These are phyloP conservation scores for Simmondsia chinensis DNA, from an alignment of 148 eudicot species.

Conservation along the genomic window DNA sequence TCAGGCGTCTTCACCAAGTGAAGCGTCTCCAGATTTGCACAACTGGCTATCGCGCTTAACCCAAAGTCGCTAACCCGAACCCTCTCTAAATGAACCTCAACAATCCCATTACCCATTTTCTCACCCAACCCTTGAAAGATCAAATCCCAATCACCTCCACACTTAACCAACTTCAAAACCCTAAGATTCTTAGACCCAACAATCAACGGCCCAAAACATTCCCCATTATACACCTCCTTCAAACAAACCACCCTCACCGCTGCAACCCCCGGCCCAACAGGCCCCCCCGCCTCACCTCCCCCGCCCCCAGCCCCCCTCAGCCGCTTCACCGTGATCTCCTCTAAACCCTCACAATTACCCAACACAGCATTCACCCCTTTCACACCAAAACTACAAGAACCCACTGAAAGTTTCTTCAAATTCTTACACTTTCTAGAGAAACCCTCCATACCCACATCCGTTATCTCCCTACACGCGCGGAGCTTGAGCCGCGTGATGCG, in stretches of 20 bases:
- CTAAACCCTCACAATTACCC: conserved; percentile 28
- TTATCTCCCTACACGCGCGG: conserved; percentile 35
- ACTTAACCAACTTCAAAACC: conserved; percentile 41
- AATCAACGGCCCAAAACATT: conserved; percentile 51
- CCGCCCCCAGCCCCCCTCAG: conserved; percentile 22
- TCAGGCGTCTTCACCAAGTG: conserved; percentile 71
- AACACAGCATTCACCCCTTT: conserved; percentile 42
- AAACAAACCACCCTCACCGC: conserved; percentile 43
- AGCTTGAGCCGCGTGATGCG: conserved; percentile 45
- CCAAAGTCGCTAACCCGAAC: conserved; percentile 68
- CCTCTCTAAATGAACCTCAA: conserved; percentile 65
- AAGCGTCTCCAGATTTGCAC: conserved; percentile 43
- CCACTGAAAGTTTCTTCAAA: conserved; percentile 36
- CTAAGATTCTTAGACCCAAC: conserved; percentile 47
- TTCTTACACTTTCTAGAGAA: conserved; percentile 30
- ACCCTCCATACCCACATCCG: conserved; percentile 29
- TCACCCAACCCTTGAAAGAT: conserved; percentile 37
- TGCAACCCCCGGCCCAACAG: conserved; percentile 36
- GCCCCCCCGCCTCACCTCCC: conserved; percentile 18
- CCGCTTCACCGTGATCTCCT: conserved; percentile 42
- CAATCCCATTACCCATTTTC: conserved; percentile 22
- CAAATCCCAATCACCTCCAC: conserved; percentile 76
- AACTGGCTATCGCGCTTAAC: conserved; percentile 32
- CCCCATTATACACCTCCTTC: conserved; percentile 71
- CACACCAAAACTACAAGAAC: conserved; percentile 47